Evolutionary conservation across 306 rosid genomes (phyloP).

Genomic region (Ormosia semicastrata): DNA sequence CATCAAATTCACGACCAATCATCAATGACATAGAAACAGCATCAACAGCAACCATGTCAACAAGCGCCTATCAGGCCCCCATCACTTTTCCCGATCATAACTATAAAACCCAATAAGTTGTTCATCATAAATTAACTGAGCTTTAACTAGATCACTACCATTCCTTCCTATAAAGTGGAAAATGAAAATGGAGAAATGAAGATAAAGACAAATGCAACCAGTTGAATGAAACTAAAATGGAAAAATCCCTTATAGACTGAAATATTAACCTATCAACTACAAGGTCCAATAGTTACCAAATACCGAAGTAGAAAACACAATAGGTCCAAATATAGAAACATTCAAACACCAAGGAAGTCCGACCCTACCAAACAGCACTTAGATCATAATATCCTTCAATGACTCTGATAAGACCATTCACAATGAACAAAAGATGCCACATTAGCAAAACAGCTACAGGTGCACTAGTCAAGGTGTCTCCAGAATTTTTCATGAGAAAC

Average conservation of each 20-base stretch:
- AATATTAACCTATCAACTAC: slow-evolving; percentile 37
- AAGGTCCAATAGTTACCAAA: slow-evolving; percentile 37
- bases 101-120: slow-evolving; percentile 87
- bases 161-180: background rate
- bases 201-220: background rate
- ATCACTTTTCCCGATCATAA: slow-evolving; percentile 63
- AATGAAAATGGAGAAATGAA: background rate
- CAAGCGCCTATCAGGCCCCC: slow-evolving; percentile 63
- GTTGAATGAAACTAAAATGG: slow-evolving; percentile 7
- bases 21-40: slow-evolving; percentile 67
- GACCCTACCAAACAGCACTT: slow-evolving; percentile 66
- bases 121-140: slow-evolving; percentile 44
- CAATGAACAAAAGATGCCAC: slow-evolving; percentile 37
- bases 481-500: slow-evolving; percentile 7
- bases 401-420: slow-evolving; percentile 48
- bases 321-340: slow-evolving; percentile 42
- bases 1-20: slow-evolving; percentile 70
- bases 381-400: slow-evolving; percentile 36
- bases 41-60: slow-evolving; percentile 62
- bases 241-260: slow-evolving; percentile 21
- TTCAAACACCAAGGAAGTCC: slow-evolving; percentile 42
- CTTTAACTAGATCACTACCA: slow-evolving; percentile 26
- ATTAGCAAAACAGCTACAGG: slow-evolving; percentile 43
- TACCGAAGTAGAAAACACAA: slow-evolving; percentile 27
- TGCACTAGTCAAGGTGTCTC: slow-evolving; percentile 22